Evolutionary conservation across 345 rosid species (phyloP), one percentile per base, ranked within the genome.

Genomic region (Citrus hindsii): DNA sequence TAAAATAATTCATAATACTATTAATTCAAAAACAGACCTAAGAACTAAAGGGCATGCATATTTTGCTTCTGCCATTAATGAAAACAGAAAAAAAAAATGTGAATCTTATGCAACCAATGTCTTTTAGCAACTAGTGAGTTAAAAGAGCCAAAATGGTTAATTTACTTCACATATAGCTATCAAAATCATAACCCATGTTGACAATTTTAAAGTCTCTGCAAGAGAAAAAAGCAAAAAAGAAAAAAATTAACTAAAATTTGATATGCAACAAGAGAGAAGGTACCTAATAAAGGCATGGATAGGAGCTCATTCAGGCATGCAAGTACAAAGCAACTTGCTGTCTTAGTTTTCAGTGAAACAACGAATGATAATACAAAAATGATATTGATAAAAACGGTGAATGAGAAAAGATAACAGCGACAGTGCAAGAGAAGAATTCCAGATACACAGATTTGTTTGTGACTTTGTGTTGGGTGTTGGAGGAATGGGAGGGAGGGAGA

Each of bases 221-320:
- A 38, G 10, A 38, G 42, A 38, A 38, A 38, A 38, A 38, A 38
- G 10, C 2, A 8, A 38, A 38, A 38, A 58, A 30, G 28, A 5
- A 46, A 22, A 4, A 68, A 6, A n/a, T n/a, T 2, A 37, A 33
- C 48, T 14, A 8, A 28, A 62, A 76, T n/a, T 67, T 28, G 71
- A 69, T 33, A 51, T 4, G 13, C 38, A 10, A 21, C 59, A 51
- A 30, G 59, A 7, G 80, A 69, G 55, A 68, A 51, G 25, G 84
- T 81, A 91, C 96, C 97, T 90, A 92, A 82, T 69, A 89, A 87
- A 90, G 93, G 91, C 98, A 94, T 94, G 89, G 88, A 88, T 80
- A 78, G 91, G 89, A 83, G 93, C 81, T 89, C 96, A 94, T 90
- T 88, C 96, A 91, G 90, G 69, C 83, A 70, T 82, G 70, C 67